Evolutionary conservation across 345 rosid genomes (phyloP), one percentile per base, ranked within the genome.

Genomic region (Stellera chamaejasme): DNA sequence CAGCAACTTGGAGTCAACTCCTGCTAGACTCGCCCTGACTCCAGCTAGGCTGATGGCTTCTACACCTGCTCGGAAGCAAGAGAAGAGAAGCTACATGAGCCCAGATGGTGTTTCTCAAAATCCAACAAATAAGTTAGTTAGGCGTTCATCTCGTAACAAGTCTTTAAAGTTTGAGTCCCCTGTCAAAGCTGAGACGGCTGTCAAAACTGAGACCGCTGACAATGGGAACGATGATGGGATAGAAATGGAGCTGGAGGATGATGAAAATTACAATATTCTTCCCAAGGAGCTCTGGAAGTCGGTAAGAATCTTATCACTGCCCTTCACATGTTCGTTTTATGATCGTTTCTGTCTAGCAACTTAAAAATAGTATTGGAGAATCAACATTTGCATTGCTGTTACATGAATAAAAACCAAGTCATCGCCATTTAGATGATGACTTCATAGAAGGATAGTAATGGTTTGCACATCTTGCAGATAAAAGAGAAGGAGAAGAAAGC

Each of bases 401-500:
- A 32, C 0, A 4, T 32, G 39, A 32, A 32, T 4, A 32, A 28
- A 28, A 32, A 32, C 39, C 4, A 19, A 19, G 23, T 19, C 23
- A 32, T 8, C 1, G 2, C 39, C 39, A 32, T 32, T 5, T 32
- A 32, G 5, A 32, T 32, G 39, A 32, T 5, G 39, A 0, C 39
- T 28, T 32, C 7, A 42, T 15, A 8, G 27, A 45, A 28, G 43
- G 23, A 36, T 59, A 46, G 16, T 69, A 52, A 61, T 48, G 6
- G 45, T 48, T 41, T 65, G 15, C 3, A 39, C n/a, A 25, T 26
- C 52, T 46, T 76, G 60, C 80, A 91, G 98, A 80, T 91, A 55
- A 75, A 67, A 62, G 90, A 85, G 67, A 87, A 83, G 60, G 95
- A 87, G 74, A 78, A 43, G 71, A 79, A 74, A 64, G 75, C 81